Evolutionary conservation across 2,329 filamentous ascomycete genomes (phyloP).

Genomic region (Aspergillus sp.): DNA sequence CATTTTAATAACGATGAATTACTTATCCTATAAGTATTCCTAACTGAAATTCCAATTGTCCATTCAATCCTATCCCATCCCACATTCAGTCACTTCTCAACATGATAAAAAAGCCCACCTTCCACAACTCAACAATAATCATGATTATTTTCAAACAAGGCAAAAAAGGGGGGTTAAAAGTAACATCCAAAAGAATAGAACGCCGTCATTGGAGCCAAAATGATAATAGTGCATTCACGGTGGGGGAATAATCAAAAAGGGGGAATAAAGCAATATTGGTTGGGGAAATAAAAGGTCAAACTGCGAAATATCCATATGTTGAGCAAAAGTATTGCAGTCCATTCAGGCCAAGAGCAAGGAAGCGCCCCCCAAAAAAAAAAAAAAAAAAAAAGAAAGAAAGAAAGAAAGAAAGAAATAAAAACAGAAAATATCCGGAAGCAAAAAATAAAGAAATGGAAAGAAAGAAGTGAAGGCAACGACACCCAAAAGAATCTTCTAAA

Average conservation of each 20-base stretch:
- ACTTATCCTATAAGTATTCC: too few species aligned
- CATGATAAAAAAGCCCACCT: not conserved
- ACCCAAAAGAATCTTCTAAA: too few species aligned
- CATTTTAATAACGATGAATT: too few species aligned
- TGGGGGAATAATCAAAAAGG: not conserved
- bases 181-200: not conserved
- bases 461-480: not conserved
- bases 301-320: too few species aligned
- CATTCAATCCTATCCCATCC: too few species aligned
- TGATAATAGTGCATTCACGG: not conserved
- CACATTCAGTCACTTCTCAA: not conserved
- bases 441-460: not conserved
- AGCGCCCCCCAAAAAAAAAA: not conserved
- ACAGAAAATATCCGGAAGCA: not conserved
- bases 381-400: not conserved
- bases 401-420: slow-evolving; percentile 1
- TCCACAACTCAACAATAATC: not conserved
- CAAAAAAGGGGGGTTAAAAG: not conserved
- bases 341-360: not conserved
- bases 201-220: not conserved
- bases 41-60: too few species aligned
- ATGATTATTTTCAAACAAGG: not conserved
- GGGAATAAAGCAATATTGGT: not conserved
- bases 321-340: too few species aligned
- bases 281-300: too few species aligned